Conservation (phyloP, 2,329 filamentous ascomycete species). For the Hymenoscyphus repandus region DNA sequence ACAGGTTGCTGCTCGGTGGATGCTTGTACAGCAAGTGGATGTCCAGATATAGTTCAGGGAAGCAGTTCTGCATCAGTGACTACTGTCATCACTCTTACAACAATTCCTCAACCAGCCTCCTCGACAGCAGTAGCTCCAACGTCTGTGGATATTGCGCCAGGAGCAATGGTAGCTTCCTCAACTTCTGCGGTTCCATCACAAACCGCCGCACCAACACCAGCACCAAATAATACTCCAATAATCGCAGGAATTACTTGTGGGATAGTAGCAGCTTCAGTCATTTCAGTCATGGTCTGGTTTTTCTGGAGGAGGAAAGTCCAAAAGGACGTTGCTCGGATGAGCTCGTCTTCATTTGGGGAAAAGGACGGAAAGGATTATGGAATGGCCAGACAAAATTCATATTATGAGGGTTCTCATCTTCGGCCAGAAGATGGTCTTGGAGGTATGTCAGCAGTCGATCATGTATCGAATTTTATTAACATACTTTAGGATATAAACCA, state of each 20-base stretch:
- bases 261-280: conserved; percentile 12
- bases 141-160: background rate
- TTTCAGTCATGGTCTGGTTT: conserved; percentile 18
- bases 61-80: conserved; percentile 2
- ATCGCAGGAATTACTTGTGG: conserved; percentile 19
- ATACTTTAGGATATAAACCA: background rate
- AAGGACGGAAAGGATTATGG: conserved; percentile 10
- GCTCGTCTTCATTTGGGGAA: background rate
- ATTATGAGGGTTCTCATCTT: conserved; percentile 3
- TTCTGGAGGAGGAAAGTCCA: conserved; percentile 13
- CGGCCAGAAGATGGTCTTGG: conserved; percentile 6
- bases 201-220: background rate
- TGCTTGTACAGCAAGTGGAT: conserved; percentile 35
- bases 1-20: conserved; percentile 41
- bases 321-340: conserved; percentile 3
- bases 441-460: conserved; percentile 1
- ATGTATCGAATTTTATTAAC: background rate
- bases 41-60: conserved; percentile 24
- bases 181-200: background rate
- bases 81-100: conserved; percentile 3
- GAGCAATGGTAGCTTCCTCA: conserved; percentile 1
- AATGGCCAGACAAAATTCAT: conserved; percentile 4
- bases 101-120: conserved; percentile 2
- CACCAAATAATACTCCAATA: conserved; percentile 13
- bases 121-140: conserved; percentile 1